Evolutionary conservation across 331 rosid genomes (phyloP).

Genomic region (Acacia pycnantha): DNA sequence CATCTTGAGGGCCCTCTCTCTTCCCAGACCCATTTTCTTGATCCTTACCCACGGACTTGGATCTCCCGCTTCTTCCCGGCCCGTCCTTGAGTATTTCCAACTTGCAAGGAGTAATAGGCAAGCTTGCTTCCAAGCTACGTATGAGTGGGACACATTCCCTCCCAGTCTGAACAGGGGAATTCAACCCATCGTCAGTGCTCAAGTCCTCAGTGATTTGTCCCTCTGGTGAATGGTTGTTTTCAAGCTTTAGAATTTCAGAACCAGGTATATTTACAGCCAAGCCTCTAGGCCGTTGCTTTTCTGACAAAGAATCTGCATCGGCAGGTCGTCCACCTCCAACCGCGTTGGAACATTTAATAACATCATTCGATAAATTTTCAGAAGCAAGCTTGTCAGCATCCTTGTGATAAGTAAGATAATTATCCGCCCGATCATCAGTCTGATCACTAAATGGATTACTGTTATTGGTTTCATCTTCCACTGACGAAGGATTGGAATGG

Average conservation of each 20-base stretch:
- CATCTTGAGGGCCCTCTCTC: constrained; percentile 75
- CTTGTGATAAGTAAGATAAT: constrained; percentile 57
- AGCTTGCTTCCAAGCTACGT: constrained; percentile 60
- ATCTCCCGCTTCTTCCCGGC: constrained; percentile 61
- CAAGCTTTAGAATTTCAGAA: constrained; percentile 48
- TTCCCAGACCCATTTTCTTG: constrained; percentile 62
- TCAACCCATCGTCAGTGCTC: constrained; percentile 61
- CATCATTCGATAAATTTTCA: constrained; percentile 52
- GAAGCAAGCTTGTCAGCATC: constrained; percentile 46
- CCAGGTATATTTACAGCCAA: constrained; percentile 38
- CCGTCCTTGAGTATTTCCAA: constrained; percentile 69
- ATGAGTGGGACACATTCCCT: constrained; percentile 62
- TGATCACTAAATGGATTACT: constrained; percentile 63
- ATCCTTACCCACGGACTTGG: constrained; percentile 63
- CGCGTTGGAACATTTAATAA: constrained; percentile 40
- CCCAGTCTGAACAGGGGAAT: constrained; percentile 62
- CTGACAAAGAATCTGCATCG: constrained; percentile 63
- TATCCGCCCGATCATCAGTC: constrained; percentile 53
- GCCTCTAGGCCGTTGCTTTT: constrained; percentile 44
- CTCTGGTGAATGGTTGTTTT: constrained; percentile 53
- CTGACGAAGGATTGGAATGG: constrained; percentile 97
- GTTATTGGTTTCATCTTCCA: constrained; percentile 95
- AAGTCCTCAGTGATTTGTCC: constrained; percentile 60
- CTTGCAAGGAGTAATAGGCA: constrained; percentile 92
- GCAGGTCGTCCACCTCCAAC: constrained; percentile 39